Conservation (phyloP, 768 basidiomycete species). For the Boletus reticuloceps region DNA sequence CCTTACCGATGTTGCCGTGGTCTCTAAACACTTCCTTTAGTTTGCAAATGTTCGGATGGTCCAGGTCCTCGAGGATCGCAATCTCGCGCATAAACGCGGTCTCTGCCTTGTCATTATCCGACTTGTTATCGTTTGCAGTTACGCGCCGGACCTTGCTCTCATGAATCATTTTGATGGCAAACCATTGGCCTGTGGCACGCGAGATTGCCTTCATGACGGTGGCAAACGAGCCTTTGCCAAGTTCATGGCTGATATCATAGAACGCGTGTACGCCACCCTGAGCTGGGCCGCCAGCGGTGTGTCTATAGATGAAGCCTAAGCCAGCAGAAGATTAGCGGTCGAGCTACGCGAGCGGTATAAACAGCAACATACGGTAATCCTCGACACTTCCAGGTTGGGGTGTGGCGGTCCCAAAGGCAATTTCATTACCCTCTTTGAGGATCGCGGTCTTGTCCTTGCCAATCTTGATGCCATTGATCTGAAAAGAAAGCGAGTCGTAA, state of each 20-base stretch:
- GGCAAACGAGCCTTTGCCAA: slow-evolving; percentile 92
- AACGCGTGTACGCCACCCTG: slow-evolving; percentile 55
- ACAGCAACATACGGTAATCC: slow-evolving; percentile 64
- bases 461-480: slow-evolving; percentile 43
- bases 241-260: slow-evolving; percentile 66
- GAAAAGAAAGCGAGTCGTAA: slow-evolving; percentile 3
- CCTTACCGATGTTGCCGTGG: slow-evolving; percentile 56
- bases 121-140: slow-evolving; percentile 29
- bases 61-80: slow-evolving; percentile 68
- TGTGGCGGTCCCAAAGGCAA: slow-evolving; percentile 71
- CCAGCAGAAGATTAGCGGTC: not conserved
- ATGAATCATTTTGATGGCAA: slow-evolving; percentile 88
- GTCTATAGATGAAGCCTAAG: slow-evolving; percentile 71
- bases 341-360: not conserved
- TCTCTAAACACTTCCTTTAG: slow-evolving; percentile 76
- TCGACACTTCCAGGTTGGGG: slow-evolving; percentile 51
- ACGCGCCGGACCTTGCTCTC: slow-evolving; percentile 43
- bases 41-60: slow-evolving; percentile 81
- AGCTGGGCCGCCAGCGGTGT: slow-evolving; percentile 50
- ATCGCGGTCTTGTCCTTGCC: slow-evolving; percentile 38
- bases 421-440: slow-evolving; percentile 69
- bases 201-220: slow-evolving; percentile 83
- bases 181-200: slow-evolving; percentile 66
- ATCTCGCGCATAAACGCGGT: slow-evolving; percentile 66
- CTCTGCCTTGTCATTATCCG: slow-evolving; percentile 30